Percentiles rank a stretch among this genome's conserved stretches.
Conservation (phyloP, 345 rosid species). For the Linum trigynum region DNA sequence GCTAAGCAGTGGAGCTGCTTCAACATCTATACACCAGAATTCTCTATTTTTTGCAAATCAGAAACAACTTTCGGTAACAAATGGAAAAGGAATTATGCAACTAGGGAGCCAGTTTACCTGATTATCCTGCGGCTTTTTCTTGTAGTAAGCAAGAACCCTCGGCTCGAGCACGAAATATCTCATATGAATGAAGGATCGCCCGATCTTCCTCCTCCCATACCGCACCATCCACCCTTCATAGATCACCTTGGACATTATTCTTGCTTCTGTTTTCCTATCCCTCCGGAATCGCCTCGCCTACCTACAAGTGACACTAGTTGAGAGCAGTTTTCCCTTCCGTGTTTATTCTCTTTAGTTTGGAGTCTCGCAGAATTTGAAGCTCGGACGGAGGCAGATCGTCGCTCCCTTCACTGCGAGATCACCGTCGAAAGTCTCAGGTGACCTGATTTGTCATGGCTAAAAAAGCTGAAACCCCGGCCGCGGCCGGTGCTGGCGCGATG, state of each 20-base stretch:
- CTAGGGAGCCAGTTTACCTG: conserved; percentile 38
- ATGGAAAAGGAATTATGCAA: background rate
- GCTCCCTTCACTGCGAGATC: conserved; percentile 11
- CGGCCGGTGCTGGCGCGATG: background rate
- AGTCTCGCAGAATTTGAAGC: conserved; percentile 35
- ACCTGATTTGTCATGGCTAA: conserved; percentile 15
- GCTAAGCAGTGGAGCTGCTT: background rate
- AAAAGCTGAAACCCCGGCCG: conserved; percentile 11
- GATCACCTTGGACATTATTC: conserved; percentile 63
- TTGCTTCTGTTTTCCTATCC: background rate
- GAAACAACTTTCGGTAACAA: too few relatives aligned
- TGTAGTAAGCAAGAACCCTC: conserved; percentile 91
- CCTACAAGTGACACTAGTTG: background rate
- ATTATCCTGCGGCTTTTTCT: conserved; percentile 87
- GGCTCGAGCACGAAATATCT: conserved; percentile 89
- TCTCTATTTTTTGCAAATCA: too few relatives aligned
- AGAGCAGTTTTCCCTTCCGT: conserved; percentile 2
- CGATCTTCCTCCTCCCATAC: conserved; percentile 96
- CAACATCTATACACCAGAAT: background rate
- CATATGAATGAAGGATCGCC: conserved; percentile 92
- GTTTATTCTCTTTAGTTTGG: background rate
- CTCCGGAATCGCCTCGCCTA: background rate
- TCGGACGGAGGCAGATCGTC: conserved; percentile 10
- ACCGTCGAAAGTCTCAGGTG: background rate
- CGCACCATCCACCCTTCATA: conserved; percentile 99